Conservation (phyloP, 2,329 filamentous ascomycete genomes). For the Paraphoma chrysanthemicola region DNA sequence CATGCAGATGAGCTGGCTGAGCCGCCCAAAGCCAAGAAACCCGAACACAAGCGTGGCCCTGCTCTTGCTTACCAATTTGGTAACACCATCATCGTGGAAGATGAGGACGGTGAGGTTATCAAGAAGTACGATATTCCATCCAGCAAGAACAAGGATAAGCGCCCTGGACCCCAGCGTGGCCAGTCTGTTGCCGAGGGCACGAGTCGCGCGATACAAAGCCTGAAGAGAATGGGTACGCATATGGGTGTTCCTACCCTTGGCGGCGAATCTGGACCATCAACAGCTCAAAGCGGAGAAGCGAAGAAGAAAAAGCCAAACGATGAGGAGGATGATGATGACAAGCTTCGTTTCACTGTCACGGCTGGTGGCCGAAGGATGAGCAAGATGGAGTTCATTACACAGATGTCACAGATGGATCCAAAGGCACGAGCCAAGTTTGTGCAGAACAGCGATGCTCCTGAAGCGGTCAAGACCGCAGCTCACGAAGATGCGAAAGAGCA, state of each 20-base stretch:
- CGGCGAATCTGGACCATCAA: slow-evolving; percentile 30
- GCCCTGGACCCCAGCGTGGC: slow-evolving; percentile 37
- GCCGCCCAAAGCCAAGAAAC: slow-evolving; percentile 39
- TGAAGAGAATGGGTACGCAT: slow-evolving; percentile 62
- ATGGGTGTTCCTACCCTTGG: slow-evolving; percentile 50
- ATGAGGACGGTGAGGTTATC: slow-evolving; percentile 84
- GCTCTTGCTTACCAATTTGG: slow-evolving; percentile 87
- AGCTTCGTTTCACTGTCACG: slow-evolving; percentile 78
- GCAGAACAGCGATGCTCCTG: slow-evolving; percentile 56
- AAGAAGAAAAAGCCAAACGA: slow-evolving; percentile 47
- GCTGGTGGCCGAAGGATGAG: slow-evolving; percentile 77
- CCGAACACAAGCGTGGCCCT: slow-evolving; percentile 64
- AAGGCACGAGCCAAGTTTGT: slow-evolving; percentile 63
- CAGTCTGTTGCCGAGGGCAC: slow-evolving; percentile 39
- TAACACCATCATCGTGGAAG: slow-evolving; percentile 88
- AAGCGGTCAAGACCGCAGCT: slow-evolving; percentile 56
- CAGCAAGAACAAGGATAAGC: slow-evolving; percentile 48
- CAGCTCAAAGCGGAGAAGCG: slow-evolving; percentile 19
- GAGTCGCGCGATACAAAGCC: slow-evolving; percentile 51
- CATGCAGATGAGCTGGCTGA: slow-evolving; percentile 48
- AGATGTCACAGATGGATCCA: slow-evolving; percentile 75
- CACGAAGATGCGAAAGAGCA: slow-evolving; percentile 50
- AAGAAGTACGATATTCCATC: slow-evolving; percentile 80
- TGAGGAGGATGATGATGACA: slow-evolving; percentile 71
- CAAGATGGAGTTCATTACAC: slow-evolving; percentile 79